Evolutionary conservation across 345 rosid genomes (phyloP).

Genomic region (Abelmoschus esculentus): DNA sequence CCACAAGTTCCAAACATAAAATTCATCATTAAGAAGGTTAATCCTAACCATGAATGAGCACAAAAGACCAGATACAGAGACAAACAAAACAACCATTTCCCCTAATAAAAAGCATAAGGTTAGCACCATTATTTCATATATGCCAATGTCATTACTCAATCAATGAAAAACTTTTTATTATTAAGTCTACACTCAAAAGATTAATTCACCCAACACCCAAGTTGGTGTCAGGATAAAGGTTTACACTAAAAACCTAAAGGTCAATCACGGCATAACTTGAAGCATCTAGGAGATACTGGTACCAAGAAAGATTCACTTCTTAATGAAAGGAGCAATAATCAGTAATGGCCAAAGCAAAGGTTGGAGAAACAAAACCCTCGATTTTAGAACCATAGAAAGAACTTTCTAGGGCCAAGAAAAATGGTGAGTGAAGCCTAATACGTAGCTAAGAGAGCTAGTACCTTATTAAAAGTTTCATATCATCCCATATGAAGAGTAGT

Average conservation of each 20-base stretch:
- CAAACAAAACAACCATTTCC: not conserved
- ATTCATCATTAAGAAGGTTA: not conserved
- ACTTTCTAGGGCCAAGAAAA: not conserved
- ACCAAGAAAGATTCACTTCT: constrained; percentile 1
- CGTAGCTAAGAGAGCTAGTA: not conserved
- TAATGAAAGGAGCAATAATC: not conserved
- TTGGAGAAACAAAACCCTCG: not conserved
- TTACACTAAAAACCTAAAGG: not conserved
- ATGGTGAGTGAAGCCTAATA: not conserved
- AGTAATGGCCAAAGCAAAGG: not conserved
- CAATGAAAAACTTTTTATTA: not conserved
- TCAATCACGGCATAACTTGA: not conserved
- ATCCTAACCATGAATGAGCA: not conserved
- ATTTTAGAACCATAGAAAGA: not conserved
- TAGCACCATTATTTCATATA: not conserved
- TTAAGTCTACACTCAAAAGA: not conserved
- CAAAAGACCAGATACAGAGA: not conserved
- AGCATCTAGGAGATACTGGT: not conserved
- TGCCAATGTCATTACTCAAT: not conserved
- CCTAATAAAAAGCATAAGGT: not conserved
- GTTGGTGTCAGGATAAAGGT: not conserved
- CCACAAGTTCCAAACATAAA: not conserved
- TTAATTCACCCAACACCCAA: not conserved
- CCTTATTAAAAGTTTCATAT: not conserved
- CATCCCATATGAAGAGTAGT: not conserved